phyloP scores from a whole-genome alignment of 495 filamentous ascomycete genomes.

The Penicillium pancosmium region DNA sequence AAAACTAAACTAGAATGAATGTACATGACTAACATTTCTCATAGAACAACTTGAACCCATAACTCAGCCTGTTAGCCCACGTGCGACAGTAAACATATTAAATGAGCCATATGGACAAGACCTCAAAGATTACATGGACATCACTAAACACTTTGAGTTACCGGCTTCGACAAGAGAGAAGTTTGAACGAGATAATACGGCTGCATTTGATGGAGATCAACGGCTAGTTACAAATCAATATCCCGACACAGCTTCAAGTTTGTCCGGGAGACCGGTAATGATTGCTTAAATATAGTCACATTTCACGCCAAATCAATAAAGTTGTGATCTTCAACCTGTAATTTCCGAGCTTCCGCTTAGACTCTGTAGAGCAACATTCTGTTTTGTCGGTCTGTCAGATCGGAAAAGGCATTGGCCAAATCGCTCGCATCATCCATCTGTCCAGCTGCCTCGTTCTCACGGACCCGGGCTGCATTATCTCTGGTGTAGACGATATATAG shows the following conservation, averaged over 20 bases:
- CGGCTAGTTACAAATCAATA: conserved; percentile 4
- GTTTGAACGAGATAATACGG: not conserved
- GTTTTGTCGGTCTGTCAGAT: conserved; percentile 17
- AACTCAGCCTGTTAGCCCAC: conserved; percentile 9
- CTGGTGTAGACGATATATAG: conserved; percentile 12
- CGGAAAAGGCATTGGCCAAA: conserved; percentile 16
- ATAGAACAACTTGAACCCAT: conserved; percentile 3
- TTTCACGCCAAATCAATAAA: not conserved
- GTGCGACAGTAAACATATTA: conserved; percentile 29
- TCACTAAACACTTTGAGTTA: conserved; percentile 29
- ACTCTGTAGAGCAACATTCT: conserved; percentile 12
- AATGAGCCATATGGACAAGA: conserved; percentile 20
- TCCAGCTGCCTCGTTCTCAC: conserved; percentile 3
- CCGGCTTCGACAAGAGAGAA: conserved; percentile 18
- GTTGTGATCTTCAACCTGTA: not conserved
- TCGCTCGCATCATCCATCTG: conserved; percentile 11
- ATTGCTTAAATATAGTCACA: conserved; percentile 5
- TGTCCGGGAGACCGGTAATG: conserved; percentile 7
- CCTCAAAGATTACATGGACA: conserved; percentile 7
- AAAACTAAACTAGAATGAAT: not conserved
- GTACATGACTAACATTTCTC: conserved; percentile 1
- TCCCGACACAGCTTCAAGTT: not conserved
- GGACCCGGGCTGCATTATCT: conserved; percentile 7
- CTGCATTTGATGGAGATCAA: not conserved
- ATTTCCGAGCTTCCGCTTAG: conserved; percentile 9